These are phyloP conservation scores for Coriolopsis trogii DNA, from an alignment of 1,284 basidiomycete species.

Conservation along the genomic window DNA sequence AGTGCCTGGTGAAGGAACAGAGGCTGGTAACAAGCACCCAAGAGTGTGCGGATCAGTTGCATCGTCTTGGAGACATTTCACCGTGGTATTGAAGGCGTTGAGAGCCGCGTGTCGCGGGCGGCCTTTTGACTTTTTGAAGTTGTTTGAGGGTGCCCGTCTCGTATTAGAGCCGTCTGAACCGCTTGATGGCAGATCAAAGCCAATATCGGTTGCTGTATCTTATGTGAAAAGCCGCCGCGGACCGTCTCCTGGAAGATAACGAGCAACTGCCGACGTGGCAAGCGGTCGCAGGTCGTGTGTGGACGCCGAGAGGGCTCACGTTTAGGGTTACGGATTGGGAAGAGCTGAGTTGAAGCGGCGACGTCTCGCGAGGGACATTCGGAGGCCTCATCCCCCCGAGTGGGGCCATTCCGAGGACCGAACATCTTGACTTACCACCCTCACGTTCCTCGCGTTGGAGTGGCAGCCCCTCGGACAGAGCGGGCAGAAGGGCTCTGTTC, in stretches of 20 bases:
- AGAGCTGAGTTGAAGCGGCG: not conserved
- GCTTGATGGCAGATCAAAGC: not conserved
- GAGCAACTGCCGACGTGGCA: no score
- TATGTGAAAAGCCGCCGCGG: not conserved
- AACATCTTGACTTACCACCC: no score
- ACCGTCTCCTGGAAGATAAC: no score
- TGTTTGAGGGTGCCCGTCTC: not conserved
- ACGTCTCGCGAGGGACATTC: not conserved
- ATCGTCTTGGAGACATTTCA: slow-evolving; percentile 1
- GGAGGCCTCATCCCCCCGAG: no score
- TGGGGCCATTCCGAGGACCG: no score
- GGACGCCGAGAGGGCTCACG: no score
- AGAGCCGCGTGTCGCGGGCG: not conserved
- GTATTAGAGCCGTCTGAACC: no score
- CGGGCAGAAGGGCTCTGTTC: no score
- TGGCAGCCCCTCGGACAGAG: no score
- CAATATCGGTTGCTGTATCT: slow-evolving; percentile 2
- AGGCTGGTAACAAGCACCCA: not conserved
- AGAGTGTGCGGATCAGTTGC: not conserved
- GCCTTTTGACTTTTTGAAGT: slow-evolving; percentile 2
- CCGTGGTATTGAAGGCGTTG: not conserved
- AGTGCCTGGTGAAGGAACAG: not conserved
- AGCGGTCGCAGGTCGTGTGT: no score
- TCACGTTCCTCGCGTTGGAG: no score
- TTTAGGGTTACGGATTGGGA: no score